Percentiles rank a stretch among this genome's conserved stretches.
phyloP scores from a whole-genome alignment of 257 asterid genomes.

The Solanum verrucosum region DNA sequence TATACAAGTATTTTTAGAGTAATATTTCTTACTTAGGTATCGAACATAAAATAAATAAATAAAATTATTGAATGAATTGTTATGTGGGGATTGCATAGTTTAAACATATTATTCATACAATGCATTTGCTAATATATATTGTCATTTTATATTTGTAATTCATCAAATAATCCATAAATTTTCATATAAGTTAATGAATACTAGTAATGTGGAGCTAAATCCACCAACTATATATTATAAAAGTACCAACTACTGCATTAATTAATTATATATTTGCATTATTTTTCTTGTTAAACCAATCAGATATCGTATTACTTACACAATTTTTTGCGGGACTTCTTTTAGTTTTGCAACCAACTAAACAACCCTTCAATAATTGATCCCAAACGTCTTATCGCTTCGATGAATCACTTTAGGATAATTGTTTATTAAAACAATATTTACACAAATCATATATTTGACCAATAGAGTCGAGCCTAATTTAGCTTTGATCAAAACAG shows the following conservation, averaged over 20 bases:
- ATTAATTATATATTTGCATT: too few relatives aligned
- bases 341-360: neutral
- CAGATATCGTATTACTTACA: too few relatives aligned
- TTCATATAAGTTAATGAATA: neutral
- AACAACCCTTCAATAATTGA: neutral
- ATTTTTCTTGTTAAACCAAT: too few relatives aligned
- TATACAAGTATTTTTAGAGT: too few relatives aligned
- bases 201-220: neutral
- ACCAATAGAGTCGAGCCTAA: neutral
- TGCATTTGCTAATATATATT: neutral
- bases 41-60: too few relatives aligned
- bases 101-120: neutral
- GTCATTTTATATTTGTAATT: neutral
- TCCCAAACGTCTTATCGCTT: neutral
- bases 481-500: neutral
- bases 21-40: neutral
- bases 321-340: too few relatives aligned
- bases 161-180: neutral
- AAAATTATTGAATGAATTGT: neutral
- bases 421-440: neutral
- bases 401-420: too few relatives aligned
- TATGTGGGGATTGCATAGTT: neutral
- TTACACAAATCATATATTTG: neutral
- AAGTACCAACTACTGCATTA: neutral
- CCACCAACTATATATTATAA: neutral